Conservation (phyloP, 148 eudicot genomes). For the Rhododendron vialii region DNA sequence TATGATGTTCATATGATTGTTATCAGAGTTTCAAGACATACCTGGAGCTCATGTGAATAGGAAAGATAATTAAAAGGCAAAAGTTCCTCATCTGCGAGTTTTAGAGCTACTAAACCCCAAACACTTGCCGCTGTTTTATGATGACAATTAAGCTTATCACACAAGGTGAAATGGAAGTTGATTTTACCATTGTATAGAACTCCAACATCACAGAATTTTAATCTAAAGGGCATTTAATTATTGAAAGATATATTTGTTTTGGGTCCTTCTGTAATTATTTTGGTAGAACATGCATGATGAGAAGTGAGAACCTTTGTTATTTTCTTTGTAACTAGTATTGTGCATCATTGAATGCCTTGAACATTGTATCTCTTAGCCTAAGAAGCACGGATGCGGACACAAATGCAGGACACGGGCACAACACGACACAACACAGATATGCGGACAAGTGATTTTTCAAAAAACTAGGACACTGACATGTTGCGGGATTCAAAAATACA, state of each 20-base stretch:
- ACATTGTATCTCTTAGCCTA: neutral
- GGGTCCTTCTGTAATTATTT: neutral
- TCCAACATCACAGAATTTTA: neutral
- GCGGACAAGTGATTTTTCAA: neutral
- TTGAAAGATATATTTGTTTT: conserved; percentile 1
- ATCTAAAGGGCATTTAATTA: neutral
- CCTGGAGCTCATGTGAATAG: conserved; percentile 46
- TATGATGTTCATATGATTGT: neutral
- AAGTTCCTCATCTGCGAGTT: conserved; percentile 45
- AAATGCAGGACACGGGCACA: neutral
- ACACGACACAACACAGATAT: neutral
- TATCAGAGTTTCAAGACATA: conserved; percentile 14
- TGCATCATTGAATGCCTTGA: neutral
- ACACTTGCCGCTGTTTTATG: conserved; percentile 35
- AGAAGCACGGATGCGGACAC: neutral
- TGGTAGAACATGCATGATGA: neutral
- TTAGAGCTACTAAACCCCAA: conserved; percentile 46
- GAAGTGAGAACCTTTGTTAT: neutral
- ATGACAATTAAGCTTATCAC: neutral
- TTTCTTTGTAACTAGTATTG: neutral
- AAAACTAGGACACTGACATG: neutral
- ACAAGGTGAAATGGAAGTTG: neutral
- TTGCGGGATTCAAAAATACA: neutral
- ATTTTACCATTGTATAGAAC: neutral
- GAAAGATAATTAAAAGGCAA: conserved; percentile 40